Conservation (phyloP, 1,139 yeast genomes). For the Geotrichum phurueaensis region DNA sequence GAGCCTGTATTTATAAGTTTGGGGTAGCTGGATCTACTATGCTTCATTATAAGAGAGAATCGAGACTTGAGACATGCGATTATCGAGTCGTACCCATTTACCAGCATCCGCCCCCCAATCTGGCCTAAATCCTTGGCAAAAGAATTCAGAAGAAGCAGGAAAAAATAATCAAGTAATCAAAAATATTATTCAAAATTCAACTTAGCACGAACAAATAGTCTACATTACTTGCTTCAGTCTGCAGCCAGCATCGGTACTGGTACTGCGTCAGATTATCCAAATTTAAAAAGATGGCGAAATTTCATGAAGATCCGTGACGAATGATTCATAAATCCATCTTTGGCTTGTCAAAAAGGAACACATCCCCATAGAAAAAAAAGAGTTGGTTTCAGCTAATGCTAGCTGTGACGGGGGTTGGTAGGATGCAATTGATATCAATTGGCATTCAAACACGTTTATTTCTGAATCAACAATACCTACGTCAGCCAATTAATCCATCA, state of each 20-base stretch:
- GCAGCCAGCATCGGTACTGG: no score
- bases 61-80: background rate
- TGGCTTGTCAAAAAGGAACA: no score
- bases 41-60: background rate
- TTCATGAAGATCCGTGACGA: no score
- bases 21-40: background rate
- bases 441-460: background rate
- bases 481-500: background rate
- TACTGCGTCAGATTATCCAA: no score
- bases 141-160: background rate
- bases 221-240: no score
- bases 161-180: no score
- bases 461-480: background rate
- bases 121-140: background rate
- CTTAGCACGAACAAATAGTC: no score
- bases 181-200: background rate
- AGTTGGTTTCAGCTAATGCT: no score
- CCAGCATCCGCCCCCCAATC: background rate
- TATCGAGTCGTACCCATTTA: background rate
- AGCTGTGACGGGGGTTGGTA: no score
- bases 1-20: background rate
- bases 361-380: no score
- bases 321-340: no score
- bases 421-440: background rate
- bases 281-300: no score